Evolutionary conservation across 352 stramenopile genomes (phyloP).

Genomic region (Globisporangium emineosum): DNA sequence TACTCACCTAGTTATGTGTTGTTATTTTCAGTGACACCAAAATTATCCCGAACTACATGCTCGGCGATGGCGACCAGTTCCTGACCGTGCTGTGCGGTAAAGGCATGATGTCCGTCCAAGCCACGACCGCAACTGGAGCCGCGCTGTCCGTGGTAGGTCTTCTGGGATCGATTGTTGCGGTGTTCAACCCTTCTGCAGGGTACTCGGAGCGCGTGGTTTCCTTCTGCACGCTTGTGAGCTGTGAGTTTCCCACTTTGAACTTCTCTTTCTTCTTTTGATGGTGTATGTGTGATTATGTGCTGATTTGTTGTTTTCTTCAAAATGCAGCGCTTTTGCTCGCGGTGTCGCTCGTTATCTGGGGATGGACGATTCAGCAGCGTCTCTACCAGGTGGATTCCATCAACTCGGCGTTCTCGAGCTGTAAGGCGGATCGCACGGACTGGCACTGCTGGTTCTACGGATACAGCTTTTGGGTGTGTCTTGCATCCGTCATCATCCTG

Average conservation of each 20-base stretch:
- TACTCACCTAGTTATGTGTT: neutral
- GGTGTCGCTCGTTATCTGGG: conserved; percentile 78
- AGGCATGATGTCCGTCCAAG: conserved; percentile 65
- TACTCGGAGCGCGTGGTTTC: conserved; percentile 75
- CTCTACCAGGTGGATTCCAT: conserved; percentile 80
- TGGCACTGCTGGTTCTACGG: conserved; percentile 88
- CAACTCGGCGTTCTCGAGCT: conserved; percentile 70
- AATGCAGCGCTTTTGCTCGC: conserved; percentile 63
- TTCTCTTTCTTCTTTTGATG: neutral
- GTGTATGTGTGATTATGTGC: conserved; percentile 20
- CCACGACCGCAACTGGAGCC: conserved; percentile 56
- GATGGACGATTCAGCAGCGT: conserved; percentile 69
- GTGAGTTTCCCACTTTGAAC: conserved; percentile 35
- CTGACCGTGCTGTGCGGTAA: conserved; percentile 68
- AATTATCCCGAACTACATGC: conserved; percentile 77
- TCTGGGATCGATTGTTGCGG: conserved; percentile 60
- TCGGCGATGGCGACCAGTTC: conserved; percentile 73
- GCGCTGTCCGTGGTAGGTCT: conserved; percentile 59
- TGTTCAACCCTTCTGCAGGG: conserved; percentile 73
- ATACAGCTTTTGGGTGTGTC: conserved; percentile 83
- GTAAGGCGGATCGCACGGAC: conserved; percentile 58
- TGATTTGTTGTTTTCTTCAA: neutral
- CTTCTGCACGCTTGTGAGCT: conserved; percentile 77
- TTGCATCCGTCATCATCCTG: conserved; percentile 77
- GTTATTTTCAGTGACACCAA: conserved; percentile 16